A percentile compares a stretch with the other conserved stretches of the same genome.
Evolutionary conservation across 768 basidiomycete species (phyloP).

Genomic region (Xerocomus potaroensis): DNA sequence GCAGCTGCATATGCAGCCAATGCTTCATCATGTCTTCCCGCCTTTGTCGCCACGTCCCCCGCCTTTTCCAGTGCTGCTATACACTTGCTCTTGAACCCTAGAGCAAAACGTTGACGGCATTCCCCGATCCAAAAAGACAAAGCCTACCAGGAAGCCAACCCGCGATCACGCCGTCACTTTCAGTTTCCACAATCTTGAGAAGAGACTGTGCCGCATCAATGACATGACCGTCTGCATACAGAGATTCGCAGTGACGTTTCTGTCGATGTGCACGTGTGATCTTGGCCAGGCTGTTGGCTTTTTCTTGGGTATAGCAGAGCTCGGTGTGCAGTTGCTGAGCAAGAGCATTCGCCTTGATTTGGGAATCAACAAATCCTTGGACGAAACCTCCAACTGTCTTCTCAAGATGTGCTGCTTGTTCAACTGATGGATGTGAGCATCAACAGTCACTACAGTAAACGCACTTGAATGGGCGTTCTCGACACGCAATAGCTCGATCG

Average conservation of each 20-base stretch:
- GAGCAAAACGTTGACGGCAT: too few relatives aligned
- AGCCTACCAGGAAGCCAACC: neutral
- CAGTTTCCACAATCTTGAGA: neutral
- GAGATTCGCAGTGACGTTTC: neutral
- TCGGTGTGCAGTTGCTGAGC: neutral
- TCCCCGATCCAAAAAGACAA: too few relatives aligned
- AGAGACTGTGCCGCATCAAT: neutral
- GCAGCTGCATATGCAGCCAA: neutral
- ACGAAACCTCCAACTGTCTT: too few relatives aligned
- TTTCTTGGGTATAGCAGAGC: neutral
- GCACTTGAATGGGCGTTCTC: too few relatives aligned
- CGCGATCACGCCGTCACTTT: neutral
- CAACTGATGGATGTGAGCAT: too few relatives aligned
- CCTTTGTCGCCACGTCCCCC: neutral
- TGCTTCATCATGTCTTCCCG: neutral
- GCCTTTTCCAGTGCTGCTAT: neutral
- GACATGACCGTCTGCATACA: neutral
- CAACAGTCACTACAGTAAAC: too few relatives aligned
- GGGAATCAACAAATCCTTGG: too few relatives aligned
- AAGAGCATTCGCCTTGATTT: too few relatives aligned
- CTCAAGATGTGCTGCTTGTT: too few relatives aligned
- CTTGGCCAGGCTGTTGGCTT: neutral
- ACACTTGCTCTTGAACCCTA: neutral
- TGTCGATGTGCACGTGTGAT: neutral
- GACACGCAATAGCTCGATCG: too few relatives aligned